phyloP scores from a whole-genome alignment of 352 stramenopile genomes.

The Pythium oligandrum region DNA sequence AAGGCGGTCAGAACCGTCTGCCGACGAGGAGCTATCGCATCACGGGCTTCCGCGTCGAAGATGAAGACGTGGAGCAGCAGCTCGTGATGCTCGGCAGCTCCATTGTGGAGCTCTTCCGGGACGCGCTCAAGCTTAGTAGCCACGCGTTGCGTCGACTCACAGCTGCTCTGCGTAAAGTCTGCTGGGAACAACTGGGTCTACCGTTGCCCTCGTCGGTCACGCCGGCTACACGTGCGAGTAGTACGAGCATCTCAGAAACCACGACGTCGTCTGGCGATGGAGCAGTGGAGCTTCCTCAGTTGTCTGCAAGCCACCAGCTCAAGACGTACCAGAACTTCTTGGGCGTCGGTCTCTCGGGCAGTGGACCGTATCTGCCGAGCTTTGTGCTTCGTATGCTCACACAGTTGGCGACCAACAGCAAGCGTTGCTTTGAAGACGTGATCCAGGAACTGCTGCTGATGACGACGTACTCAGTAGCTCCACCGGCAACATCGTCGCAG shows the following conservation, averaged over 20 bases:
- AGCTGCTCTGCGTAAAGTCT: slow-evolving; percentile 56
- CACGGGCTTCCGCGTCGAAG: slow-evolving; percentile 64
- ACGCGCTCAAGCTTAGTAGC: slow-evolving; percentile 66
- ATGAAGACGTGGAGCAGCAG: slow-evolving; percentile 86
- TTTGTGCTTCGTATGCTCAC: slow-evolving; percentile 83
- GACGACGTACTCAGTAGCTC: slow-evolving; percentile 48
- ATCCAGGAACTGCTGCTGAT: slow-evolving; percentile 70
- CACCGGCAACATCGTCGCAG: slow-evolving; percentile 30
- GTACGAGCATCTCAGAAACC: neutral
- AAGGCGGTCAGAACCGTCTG: slow-evolving; percentile 66
- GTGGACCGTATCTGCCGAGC: slow-evolving; percentile 57
- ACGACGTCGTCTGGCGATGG: neutral
- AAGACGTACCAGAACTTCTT: slow-evolving; percentile 80
- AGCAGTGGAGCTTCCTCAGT: slow-evolving; percentile 25
- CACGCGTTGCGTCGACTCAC: slow-evolving; percentile 51
- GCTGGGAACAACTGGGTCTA: slow-evolving; percentile 63
- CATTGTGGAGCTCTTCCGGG: slow-evolving; percentile 81
- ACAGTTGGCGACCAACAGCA: slow-evolving; percentile 64
- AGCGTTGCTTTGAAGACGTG: slow-evolving; percentile 69
- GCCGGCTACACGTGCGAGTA: neutral
- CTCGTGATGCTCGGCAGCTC: slow-evolving; percentile 80
- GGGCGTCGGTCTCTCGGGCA: slow-evolving; percentile 55
- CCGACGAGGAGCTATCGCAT: slow-evolving; percentile 75
- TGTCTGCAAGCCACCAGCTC: slow-evolving; percentile 59
- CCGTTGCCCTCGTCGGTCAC: slow-evolving; percentile 22